Evolutionary conservation across 371 early-diverging fungal species (phyloP).

Genomic region (Apophysomyces ossiformis): DNA sequence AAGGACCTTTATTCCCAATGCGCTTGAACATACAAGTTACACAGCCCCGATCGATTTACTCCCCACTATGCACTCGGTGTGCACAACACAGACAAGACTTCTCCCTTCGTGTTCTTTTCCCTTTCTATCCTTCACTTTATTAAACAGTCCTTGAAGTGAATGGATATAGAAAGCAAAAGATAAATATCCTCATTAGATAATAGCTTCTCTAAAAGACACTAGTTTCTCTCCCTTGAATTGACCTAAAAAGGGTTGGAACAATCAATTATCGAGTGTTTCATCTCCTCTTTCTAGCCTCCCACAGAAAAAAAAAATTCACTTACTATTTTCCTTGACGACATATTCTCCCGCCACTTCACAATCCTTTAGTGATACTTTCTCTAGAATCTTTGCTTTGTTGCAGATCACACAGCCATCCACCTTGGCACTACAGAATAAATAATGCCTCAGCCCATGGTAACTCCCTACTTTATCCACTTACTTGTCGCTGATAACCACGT

Average conservation of each 20-base stretch:
- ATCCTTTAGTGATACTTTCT: constrained; percentile 81
- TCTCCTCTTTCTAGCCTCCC: neutral
- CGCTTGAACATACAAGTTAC: constrained; percentile 22
- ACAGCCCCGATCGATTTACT: constrained; percentile 17
- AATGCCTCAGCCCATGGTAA: constrained; percentile 1
- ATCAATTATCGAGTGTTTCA: neutral
- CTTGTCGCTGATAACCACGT: constrained; percentile 87
- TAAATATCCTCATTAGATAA: constrained; percentile 16
- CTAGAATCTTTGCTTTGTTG: constrained; percentile 77
- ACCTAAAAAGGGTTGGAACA: constrained; percentile 24
- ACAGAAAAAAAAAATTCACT: constrained; percentile 21
- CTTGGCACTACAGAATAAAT: constrained; percentile 71
- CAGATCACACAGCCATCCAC: constrained; percentile 90
- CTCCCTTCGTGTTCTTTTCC: neutral
- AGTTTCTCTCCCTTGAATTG: constrained; percentile 56
- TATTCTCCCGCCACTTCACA: constrained; percentile 87
- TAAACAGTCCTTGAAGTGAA: constrained; percentile 17
- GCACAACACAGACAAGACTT: neutral
- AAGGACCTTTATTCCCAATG: constrained; percentile 14
- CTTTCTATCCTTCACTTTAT: constrained; percentile 4
- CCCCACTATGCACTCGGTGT: constrained; percentile 9
- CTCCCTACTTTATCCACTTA: constrained; percentile 38
- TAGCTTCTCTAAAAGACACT: constrained; percentile 52
- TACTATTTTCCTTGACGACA: constrained; percentile 76
- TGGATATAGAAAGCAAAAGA: neutral